phyloP scores from a whole-genome alignment of 2,329 filamentous ascomycete genomes.

The Geoglossum cookeanum region DNA sequence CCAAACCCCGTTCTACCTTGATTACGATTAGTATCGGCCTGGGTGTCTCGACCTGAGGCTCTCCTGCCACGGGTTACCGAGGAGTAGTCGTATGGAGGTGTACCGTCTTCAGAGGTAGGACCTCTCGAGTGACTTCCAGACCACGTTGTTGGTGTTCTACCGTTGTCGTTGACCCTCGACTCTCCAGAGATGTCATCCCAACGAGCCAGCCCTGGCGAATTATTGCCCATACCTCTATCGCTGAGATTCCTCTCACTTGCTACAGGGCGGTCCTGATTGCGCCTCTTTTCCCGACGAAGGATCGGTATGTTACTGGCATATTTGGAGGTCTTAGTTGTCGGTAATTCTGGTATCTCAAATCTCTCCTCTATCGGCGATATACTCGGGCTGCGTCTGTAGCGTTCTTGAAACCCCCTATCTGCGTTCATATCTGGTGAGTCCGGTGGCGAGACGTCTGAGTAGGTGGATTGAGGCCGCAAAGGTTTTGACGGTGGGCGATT shows the following conservation, averaged over 20 bases:
- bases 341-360: not conserved
- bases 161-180: conserved; percentile 36
- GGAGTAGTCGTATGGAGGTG: conserved; percentile 1
- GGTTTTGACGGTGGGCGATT: not conserved
- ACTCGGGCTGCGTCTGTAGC: conserved; percentile 14
- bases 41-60: conserved; percentile 3
- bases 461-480: not conserved
- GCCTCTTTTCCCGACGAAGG: not conserved
- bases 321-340: not conserved
- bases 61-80: conserved; percentile 15
- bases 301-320: not conserved
- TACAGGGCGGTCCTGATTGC: not conserved
- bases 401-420: conserved; percentile 4
- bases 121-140: not conserved
- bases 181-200: conserved; percentile 53
- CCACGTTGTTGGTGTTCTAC: conserved; percentile 25
- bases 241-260: not conserved
- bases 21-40: not conserved
- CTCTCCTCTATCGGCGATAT: conserved; percentile 25
- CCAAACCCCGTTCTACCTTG: not conserved
- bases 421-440: conserved; percentile 20
- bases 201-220: conserved; percentile 11
- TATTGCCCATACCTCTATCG: too few relatives aligned
- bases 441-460: conserved; percentile 23
- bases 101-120: conserved; percentile 19